phyloP scores from a whole-genome alignment of 108 stramenopile genomes.

The Nannochloropsis oceanica region DNA sequence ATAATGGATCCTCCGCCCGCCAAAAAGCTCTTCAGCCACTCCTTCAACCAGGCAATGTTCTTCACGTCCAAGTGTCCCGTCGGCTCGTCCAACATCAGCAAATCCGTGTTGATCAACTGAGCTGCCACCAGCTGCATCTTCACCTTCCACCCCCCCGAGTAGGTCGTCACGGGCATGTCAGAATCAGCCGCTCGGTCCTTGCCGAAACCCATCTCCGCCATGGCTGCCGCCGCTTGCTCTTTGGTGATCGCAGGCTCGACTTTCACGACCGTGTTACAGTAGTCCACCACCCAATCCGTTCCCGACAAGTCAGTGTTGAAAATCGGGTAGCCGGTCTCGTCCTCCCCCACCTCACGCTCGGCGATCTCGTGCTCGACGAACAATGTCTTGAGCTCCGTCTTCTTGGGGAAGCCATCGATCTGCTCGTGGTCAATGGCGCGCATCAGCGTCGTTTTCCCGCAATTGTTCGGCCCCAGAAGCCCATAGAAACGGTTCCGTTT shows the following conservation, averaged over 20 bases:
- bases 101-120: conserved; percentile 97
- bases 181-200: conserved; percentile 62
- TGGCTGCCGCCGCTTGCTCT: neutral
- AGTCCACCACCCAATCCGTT: conserved; percentile 81
- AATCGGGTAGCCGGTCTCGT: neutral
- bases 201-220: conserved; percentile 40
- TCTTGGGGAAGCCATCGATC: conserved; percentile 97
- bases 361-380: conserved; percentile 99
- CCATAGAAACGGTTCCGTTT: conserved; percentile 94
- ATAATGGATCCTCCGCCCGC: conserved; percentile 39
- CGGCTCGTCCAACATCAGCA: conserved; percentile 94
- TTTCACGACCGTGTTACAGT: conserved; percentile 54
- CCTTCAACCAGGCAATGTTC: conserved; percentile 99
- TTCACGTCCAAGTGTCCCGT: conserved; percentile 99
- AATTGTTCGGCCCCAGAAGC: conserved; percentile 92
- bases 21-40: conserved; percentile 89
- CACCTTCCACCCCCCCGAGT: conserved; percentile 98
- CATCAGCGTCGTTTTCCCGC: conserved; percentile 98
- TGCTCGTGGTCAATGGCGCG: conserved; percentile 97
- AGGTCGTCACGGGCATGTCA: conserved; percentile 80
- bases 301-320: conserved; percentile 71
- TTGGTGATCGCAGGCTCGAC: neutral
- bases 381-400: conserved; percentile 80
- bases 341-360: conserved; percentile 31
- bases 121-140: conserved; percentile 86